phyloP scores from a whole-genome alignment of 306 rosid species.

The Dryas drummondii region DNA sequence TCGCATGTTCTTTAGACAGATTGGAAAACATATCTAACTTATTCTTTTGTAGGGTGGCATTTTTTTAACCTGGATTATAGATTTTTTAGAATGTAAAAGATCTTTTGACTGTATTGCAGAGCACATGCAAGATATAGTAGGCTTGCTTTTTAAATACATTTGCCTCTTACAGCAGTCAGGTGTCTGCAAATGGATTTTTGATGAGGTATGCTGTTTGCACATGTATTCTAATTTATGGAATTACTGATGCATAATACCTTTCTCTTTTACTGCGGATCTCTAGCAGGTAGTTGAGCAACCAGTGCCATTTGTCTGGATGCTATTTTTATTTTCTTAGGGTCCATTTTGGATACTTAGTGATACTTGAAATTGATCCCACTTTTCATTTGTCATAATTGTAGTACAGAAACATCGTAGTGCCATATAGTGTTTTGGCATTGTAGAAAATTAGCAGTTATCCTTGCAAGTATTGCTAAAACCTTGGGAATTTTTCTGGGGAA shows the following conservation, averaged over 20 bases:
- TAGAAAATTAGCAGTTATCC: too few species aligned
- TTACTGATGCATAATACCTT: not conserved
- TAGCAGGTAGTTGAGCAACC: too few species aligned
- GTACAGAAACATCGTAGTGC: too few species aligned
- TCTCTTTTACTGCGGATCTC: not conserved
- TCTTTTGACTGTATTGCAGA: conserved; percentile 50
- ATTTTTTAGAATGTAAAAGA: conserved; percentile 24
- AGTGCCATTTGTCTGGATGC: too few species aligned
- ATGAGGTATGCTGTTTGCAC: conserved; percentile 56
- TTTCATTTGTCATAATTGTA: too few species aligned
- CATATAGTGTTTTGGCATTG: too few species aligned
- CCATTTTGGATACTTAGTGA: too few species aligned
- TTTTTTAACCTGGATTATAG: conserved; percentile 3
- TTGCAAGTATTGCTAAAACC: too few species aligned
- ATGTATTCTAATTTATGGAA: not conserved
- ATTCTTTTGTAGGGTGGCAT: not conserved
- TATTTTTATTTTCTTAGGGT: too few species aligned
- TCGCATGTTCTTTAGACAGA: not conserved
- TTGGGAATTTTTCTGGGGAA: too few species aligned
- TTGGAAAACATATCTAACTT: not conserved
- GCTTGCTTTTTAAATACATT: conserved; percentile 82
- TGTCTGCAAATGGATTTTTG: conserved; percentile 84
- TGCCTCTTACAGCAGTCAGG: conserved; percentile 71
- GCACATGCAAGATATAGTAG: conserved; percentile 72
- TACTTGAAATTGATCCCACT: too few species aligned